Conservation (phyloP, 2,329 filamentous ascomycete species). For the Clarireedia monteithiana region DNA sequence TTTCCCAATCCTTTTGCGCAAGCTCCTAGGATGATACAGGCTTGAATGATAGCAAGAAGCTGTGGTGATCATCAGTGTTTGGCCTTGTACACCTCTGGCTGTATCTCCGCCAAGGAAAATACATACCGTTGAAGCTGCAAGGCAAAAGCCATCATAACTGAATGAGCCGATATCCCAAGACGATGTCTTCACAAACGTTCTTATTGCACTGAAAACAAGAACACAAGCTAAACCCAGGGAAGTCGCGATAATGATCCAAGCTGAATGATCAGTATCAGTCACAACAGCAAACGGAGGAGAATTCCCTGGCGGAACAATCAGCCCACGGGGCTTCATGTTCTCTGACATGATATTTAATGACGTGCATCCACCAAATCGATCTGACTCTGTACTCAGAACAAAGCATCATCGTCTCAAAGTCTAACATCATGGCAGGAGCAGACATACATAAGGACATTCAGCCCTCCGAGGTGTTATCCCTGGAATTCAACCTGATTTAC, state of each 20-base stretch:
- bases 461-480: too few relatives aligned
- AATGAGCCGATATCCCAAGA: neutral
- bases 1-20: constrained; percentile 12
- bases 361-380: too few relatives aligned
- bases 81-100: too few relatives aligned
- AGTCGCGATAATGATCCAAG: constrained; percentile 14
- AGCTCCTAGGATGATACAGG: constrained; percentile 9
- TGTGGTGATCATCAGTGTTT: neutral
- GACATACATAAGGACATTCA: too few relatives aligned
- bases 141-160: constrained; percentile 8
- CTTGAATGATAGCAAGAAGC: constrained; percentile 10
- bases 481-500: too few relatives aligned
- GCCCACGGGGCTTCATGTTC: neutral
- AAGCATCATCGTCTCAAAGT: too few relatives aligned
- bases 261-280: constrained; percentile 12
- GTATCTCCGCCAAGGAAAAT: neutral
- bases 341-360: neutral
- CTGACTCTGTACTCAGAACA: too few relatives aligned
- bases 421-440: too few relatives aligned
- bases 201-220: constrained; percentile 11
- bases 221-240: constrained; percentile 8
- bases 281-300: constrained; percentile 13
- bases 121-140: constrained; percentile 7
- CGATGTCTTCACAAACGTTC: constrained; percentile 1
- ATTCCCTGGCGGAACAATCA: constrained; percentile 3